phyloP scores from a whole-genome alignment of 2,329 filamentous ascomycete species.

The Colletotrichum orchidophilum region DNA sequence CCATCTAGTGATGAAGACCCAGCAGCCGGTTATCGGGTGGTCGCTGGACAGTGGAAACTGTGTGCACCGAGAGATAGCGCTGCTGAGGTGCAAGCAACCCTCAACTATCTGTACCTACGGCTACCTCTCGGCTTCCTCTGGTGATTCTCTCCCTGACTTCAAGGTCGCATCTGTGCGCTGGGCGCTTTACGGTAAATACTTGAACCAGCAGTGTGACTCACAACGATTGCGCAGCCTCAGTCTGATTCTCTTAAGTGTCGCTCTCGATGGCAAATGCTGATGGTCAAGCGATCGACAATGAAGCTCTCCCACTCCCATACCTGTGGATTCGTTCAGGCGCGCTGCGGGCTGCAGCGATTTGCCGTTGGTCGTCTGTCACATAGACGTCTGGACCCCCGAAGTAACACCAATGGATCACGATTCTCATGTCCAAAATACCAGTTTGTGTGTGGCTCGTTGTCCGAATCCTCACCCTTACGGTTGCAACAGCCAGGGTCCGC shows the following conservation, averaged over 20 bases:
- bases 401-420: neutral
- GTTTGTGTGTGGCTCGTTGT: constrained; percentile 16
- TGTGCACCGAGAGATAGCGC: neutral
- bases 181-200: neutral
- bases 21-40: neutral
- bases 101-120: neutral
- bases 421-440: neutral
- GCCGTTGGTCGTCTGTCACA: constrained; percentile 8
- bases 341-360: constrained; percentile 10
- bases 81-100: neutral
- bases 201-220: neutral
- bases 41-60: neutral
- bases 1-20: constrained; percentile 6
- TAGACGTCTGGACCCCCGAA: neutral
- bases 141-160: neutral
- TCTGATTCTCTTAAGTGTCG: neutral
- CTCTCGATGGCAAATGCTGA: neutral
- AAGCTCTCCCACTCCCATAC: neutral
- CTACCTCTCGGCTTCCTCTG: neutral
- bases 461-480: constrained; percentile 16
- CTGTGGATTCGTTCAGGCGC: no score
- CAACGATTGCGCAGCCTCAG: neutral
- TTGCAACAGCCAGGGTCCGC: constrained; percentile 20
- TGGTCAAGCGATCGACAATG: constrained; percentile 20
- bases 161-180: neutral